Conservation (phyloP, 106 monocot species). For the Acorus calamus region DNA sequence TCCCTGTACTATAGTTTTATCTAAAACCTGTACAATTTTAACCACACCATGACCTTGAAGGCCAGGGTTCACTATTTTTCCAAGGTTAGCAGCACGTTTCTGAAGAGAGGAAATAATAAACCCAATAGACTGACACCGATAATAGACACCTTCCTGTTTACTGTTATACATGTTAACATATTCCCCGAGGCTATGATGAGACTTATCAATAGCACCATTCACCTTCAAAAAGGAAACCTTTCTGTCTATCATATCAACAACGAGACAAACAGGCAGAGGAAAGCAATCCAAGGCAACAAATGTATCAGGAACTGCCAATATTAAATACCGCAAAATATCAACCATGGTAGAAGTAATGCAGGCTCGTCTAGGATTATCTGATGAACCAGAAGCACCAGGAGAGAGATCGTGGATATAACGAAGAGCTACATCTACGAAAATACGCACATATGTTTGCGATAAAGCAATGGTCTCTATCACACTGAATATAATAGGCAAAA, state of each 20-base stretch:
- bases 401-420: constrained; percentile 44
- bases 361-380: constrained; percentile 25
- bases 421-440: constrained; percentile 62
- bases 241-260: constrained; percentile 30
- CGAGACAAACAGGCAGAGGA: constrained; percentile 61
- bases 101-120: constrained; percentile 53
- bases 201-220: no score
- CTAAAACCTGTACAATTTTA: constrained; percentile 70
- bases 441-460: constrained; percentile 70
- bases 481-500: constrained; percentile 66
- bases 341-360: constrained; percentile 34
- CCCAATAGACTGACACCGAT: constrained; percentile 60
- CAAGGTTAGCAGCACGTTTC: constrained; percentile 62
- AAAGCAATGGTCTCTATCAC: constrained; percentile 55
- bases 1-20: constrained; percentile 62
- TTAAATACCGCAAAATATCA: constrained; percentile 68
- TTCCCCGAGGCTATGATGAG: no score
- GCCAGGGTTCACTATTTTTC: constrained; percentile 56
- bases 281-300: constrained; percentile 87
- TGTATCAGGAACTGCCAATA: constrained; percentile 73
- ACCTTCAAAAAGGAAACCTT: neutral
- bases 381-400: constrained; percentile 13
- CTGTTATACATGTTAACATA: no score
- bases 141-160: constrained; percentile 1
- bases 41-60: constrained; percentile 67